Percentiles rank a stretch among this genome's conserved stretches.
phyloP scores from a whole-genome alignment of 768 basidiomycete species.

The Dioszegia crocea region DNA sequence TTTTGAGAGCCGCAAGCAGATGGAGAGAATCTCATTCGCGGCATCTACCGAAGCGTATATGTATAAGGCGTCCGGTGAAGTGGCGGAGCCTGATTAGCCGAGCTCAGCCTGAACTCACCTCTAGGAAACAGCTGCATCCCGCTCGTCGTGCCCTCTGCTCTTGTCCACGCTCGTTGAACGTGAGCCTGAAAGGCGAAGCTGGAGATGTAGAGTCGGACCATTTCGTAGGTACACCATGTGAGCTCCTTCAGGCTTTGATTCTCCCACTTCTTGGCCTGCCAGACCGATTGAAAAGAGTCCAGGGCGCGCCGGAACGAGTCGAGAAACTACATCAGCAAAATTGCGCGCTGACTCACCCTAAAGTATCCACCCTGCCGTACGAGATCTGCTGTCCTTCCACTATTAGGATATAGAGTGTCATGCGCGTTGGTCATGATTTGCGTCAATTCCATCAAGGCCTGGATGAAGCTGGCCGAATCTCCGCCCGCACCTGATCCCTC shows the following conservation, averaged over 20 bases:
- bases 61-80: constrained; percentile 37
- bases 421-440: constrained; percentile 49
- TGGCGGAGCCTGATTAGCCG: constrained; percentile 22
- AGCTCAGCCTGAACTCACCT: constrained; percentile 22
- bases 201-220: constrained; percentile 35
- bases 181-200: constrained; percentile 42
- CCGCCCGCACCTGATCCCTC: constrained; percentile 9
- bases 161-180: constrained; percentile 30
- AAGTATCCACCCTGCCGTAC: constrained; percentile 44
- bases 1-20: constrained; percentile 35
- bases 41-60: constrained; percentile 48
- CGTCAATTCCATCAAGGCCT: constrained; percentile 40
- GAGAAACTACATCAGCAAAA: constrained; percentile 14
- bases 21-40: constrained; percentile 37
- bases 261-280: constrained; percentile 28
- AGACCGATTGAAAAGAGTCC: constrained; percentile 24
- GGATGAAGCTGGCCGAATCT: constrained; percentile 37
- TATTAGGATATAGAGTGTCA: constrained; percentile 44
- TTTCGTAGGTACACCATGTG: constrained; percentile 37
- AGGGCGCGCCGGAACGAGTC: constrained; percentile 37
- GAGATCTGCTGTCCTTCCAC: constrained; percentile 29
- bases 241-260: constrained; percentile 26
- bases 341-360: constrained; percentile 1
- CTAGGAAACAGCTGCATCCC: constrained; percentile 37
- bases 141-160: constrained; percentile 24